These are phyloP conservation scores for Termitomyces titanicus DNA, from an alignment of 768 basidiomycete genomes.

Conservation along the genomic window DNA sequence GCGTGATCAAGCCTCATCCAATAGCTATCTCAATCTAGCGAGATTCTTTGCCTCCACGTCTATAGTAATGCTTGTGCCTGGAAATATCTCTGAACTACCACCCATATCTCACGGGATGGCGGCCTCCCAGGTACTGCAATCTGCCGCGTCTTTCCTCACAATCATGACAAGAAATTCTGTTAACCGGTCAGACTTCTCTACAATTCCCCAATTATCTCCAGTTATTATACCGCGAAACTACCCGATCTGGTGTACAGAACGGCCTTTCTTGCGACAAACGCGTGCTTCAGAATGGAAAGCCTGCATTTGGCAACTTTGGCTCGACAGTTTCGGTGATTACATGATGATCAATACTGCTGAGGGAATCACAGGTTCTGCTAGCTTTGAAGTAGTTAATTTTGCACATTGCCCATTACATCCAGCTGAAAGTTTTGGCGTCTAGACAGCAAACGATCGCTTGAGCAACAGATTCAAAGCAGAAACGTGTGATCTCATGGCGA, in stretches of 20 bases:
- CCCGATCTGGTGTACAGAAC: conserved; percentile 60
- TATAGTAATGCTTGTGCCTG: conserved; percentile 50
- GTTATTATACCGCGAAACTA: conserved; percentile 40
- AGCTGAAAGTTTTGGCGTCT: background rate
- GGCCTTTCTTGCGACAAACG: conserved; percentile 41
- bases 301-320: conserved; percentile 63
- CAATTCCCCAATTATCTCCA: conserved; percentile 41
- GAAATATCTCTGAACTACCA: conserved; percentile 27
- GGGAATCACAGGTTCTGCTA: conserved; percentile 2
- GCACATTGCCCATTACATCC: background rate
- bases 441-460: conserved; percentile 28
- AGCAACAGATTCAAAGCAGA: conserved; percentile 47
- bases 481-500: conserved; percentile 46
- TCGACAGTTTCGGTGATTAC: conserved; percentile 47
- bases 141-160: conserved; percentile 12
- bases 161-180: conserved; percentile 23
- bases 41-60: conserved; percentile 52
- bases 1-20: conserved; percentile 36
- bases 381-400: conserved; percentile 5
- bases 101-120: conserved; percentile 14
- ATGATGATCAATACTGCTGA: conserved; percentile 20
- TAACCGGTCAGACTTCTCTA: conserved; percentile 25
- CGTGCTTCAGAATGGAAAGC: conserved; percentile 57
- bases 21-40: conserved; percentile 59
- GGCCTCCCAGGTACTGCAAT: conserved; percentile 1